Evolutionary conservation across 2,329 filamentous ascomycete genomes (phyloP).

Genomic region (Venturiaceae sp.): DNA sequence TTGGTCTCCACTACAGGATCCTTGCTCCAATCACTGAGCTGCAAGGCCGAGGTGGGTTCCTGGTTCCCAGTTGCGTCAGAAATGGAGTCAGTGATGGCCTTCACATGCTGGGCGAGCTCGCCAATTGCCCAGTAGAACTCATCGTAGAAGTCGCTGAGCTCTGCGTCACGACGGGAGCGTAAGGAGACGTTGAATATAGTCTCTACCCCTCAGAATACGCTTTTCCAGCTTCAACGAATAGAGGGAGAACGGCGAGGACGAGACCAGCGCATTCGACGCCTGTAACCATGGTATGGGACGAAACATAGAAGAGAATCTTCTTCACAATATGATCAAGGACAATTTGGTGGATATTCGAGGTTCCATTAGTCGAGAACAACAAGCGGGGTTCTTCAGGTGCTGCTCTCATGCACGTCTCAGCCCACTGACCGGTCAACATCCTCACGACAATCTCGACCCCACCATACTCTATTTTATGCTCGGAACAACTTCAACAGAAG

Average conservation of each 20-base stretch:
- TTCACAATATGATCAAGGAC: no score
- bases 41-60: no score
- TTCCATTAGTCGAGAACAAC: no score
- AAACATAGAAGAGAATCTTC: no score
- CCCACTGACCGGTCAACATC: no score
- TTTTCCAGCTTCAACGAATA: not conserved
- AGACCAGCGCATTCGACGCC: not conserved
- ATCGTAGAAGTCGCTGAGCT: not conserved
- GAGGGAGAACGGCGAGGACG: not conserved
- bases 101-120: not conserved
- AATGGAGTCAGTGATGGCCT: not conserved
- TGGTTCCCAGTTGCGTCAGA: not conserved
- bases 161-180: not conserved
- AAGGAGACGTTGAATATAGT: not conserved
- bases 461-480: no score
- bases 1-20: not conserved
- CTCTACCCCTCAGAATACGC: not conserved
- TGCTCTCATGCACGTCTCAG: no score
- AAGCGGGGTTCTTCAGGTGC: no score
- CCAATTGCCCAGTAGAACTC: not conserved
- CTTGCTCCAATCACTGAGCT: not conserved
- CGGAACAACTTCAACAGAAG: no score
- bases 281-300: no score
- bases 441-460: no score
- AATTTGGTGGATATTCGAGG: no score